These are phyloP conservation scores for Monosporascus sp. DNA, from an alignment of 2,329 filamentous ascomycete genomes.

Conservation along the genomic window DNA sequence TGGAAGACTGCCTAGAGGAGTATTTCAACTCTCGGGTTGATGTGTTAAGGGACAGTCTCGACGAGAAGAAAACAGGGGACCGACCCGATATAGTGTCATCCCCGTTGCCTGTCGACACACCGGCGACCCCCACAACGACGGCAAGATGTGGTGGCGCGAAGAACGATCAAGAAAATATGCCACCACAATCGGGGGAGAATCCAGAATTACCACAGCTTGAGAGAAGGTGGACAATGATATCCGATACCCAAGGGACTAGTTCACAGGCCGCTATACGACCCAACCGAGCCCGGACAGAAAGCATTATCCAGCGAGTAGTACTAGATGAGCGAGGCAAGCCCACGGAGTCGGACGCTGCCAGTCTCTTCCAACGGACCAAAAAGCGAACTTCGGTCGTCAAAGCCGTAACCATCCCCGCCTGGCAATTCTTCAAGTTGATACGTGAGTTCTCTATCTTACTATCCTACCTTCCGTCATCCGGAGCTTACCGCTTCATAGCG, in stretches of 20 bases:
- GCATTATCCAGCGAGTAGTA: conserved; percentile 57
- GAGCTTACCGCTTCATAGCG: conserved; percentile 47
- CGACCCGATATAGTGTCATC: conserved; percentile 28
- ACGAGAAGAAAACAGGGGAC: conserved; percentile 40
- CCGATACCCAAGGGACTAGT: conserved; percentile 7
- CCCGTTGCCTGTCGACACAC: conserved; percentile 14
- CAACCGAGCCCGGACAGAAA: conserved; percentile 40
- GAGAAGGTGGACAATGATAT: conserved; percentile 29
- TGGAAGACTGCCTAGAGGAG: conserved; percentile 87
- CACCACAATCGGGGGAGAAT: conserved; percentile 9
- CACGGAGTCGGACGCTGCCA: conserved; percentile 35
- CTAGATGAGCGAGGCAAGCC: conserved; percentile 46
- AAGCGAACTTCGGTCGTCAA: conserved; percentile 54
- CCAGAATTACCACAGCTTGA: conserved; percentile 23
- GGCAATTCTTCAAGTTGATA: conserved; percentile 94
- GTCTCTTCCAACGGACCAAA: conserved; percentile 38
- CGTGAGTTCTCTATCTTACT: conserved; percentile 50
- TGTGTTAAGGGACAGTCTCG: conserved; percentile 67
- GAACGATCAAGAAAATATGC: conserved; percentile 12
- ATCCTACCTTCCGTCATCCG: neutral
- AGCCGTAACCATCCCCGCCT: conserved; percentile 91
- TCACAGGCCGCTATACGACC: conserved; percentile 16
- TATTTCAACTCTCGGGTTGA: conserved; percentile 96
- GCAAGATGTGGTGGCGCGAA: conserved; percentile 28
- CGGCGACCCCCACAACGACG: conserved; percentile 24